Evolutionary conservation across 148 eudicot genomes (phyloP).

Genomic region (Dianthus caryophyllus): DNA sequence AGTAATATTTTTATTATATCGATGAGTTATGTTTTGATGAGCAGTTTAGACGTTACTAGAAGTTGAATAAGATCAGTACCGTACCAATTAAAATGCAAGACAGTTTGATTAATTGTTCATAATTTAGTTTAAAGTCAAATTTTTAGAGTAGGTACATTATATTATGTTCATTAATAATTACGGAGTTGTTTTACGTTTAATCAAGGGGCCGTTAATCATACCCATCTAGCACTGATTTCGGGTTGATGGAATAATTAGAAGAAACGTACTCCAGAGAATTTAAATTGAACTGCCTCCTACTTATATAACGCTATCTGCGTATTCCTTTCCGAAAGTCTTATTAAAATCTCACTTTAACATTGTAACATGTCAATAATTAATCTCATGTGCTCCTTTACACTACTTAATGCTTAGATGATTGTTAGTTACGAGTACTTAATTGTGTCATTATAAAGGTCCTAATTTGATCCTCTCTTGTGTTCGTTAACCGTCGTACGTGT

Average conservation of each 20-base stretch:
- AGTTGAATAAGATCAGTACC: neutral
- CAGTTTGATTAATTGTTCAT: neutral
- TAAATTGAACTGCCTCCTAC: too few relatives aligned
- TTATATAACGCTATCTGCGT: too few relatives aligned
- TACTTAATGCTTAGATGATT: neutral
- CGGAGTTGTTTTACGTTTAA: too few relatives aligned
- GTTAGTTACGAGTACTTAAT: too few relatives aligned
- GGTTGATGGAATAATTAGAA: neutral
- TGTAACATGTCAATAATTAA: conserved; percentile 7
- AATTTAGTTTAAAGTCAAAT: too few relatives aligned
- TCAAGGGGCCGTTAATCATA: too few relatives aligned
- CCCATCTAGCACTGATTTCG: neutral
- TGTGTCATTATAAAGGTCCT: neutral
- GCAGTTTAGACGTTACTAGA: conserved; percentile 2
- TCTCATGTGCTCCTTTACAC: conserved; percentile 7
- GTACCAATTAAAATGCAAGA: neutral
- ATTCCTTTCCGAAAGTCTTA: too few relatives aligned
- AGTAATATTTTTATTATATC: neutral
- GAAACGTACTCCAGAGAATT: too few relatives aligned
- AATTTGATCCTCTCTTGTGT: neutral
- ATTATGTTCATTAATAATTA: too few relatives aligned
- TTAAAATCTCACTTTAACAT: too few relatives aligned
- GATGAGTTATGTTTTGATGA: neutral
- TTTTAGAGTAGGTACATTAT: too few relatives aligned
- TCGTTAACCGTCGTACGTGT: conserved; percentile 1